These are phyloP conservation scores for Ilex asprella DNA, from an alignment of 257 asterid species.

Conservation along the genomic window DNA sequence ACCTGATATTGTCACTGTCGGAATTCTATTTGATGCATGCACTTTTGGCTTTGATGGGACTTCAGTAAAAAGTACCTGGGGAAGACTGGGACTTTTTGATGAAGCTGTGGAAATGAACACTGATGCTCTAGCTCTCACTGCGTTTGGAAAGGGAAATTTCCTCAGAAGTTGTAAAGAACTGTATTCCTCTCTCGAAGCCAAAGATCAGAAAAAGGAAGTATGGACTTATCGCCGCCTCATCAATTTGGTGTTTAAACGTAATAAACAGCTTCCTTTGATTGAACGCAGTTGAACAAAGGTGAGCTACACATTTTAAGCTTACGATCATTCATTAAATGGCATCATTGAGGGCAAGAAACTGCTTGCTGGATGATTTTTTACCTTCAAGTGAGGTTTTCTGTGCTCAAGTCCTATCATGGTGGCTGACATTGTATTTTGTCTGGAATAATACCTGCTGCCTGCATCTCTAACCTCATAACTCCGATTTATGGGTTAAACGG, in stretches of 20 bases:
- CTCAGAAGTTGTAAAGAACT: conserved; percentile 15
- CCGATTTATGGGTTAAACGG: too few species aligned
- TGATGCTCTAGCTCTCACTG: conserved; percentile 22
- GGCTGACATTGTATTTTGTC: too few species aligned
- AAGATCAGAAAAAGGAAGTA: not conserved
- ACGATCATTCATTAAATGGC: too few species aligned
- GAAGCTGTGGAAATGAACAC: conserved; percentile 16
- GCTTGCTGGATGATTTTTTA: too few species aligned
- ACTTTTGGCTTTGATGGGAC: conserved; percentile 17
- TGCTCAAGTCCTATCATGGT: too few species aligned
- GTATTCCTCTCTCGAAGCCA: conserved; percentile 6
- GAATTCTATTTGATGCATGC: conserved; percentile 25
- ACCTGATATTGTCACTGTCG: conserved; percentile 27
- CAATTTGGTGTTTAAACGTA: conserved; percentile 1
- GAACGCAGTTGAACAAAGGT: not conserved
- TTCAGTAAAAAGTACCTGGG: conserved; percentile 22
- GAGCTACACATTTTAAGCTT: not conserved
- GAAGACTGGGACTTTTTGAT: conserved; percentile 18
- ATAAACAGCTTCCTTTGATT: not conserved
- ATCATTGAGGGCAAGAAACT: too few species aligned
- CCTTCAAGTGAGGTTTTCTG: too few species aligned
- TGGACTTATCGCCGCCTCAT: conserved; percentile 22
- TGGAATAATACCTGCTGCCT: too few species aligned
- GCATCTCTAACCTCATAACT: too few species aligned
- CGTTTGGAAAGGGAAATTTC: conserved; percentile 31